phyloP scores from a whole-genome alignment of 257 asterid genomes.

The Cruciata laevipes region DNA sequence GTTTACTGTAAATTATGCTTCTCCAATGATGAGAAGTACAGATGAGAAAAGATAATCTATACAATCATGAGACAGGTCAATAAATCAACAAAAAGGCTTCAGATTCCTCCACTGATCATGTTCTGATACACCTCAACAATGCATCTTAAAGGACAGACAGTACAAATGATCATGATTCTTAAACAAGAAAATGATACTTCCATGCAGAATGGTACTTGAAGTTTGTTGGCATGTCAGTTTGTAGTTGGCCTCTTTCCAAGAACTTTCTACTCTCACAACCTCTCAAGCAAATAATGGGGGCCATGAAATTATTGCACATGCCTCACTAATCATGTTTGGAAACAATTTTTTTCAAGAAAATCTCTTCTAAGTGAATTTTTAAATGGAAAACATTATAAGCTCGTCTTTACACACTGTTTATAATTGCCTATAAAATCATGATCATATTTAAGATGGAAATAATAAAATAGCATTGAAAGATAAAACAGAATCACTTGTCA shows the following conservation, averaged over 20 bases:
- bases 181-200: background rate
- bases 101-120: conserved; percentile 12
- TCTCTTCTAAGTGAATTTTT: background rate
- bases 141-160: background rate
- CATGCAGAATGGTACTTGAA: background rate
- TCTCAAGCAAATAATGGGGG: conserved; percentile 16
- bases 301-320: conserved; percentile 27
- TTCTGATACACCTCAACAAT: background rate
- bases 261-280: background rate
- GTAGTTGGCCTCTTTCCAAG: conserved; percentile 10
- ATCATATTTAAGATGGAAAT: too few species aligned
- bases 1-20: background rate
- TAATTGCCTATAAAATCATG: too few species aligned
- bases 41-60: conserved; percentile 12
- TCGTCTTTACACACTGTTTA: too few species aligned
- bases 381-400: too few species aligned
- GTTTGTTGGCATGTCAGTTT: conserved; percentile 14
- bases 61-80: conserved; percentile 13
- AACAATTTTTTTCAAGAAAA: background rate
- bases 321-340: conserved; percentile 10
- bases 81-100: conserved; percentile 9
- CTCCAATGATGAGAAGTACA: conserved; percentile 7
- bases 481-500: background rate
- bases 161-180: background rate
- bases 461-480: background rate